Percentiles rank a stretch among this genome's conserved stretches.
phyloP scores from a whole-genome alignment of 345 rosid genomes.

The Eucalyptus coolabah region DNA sequence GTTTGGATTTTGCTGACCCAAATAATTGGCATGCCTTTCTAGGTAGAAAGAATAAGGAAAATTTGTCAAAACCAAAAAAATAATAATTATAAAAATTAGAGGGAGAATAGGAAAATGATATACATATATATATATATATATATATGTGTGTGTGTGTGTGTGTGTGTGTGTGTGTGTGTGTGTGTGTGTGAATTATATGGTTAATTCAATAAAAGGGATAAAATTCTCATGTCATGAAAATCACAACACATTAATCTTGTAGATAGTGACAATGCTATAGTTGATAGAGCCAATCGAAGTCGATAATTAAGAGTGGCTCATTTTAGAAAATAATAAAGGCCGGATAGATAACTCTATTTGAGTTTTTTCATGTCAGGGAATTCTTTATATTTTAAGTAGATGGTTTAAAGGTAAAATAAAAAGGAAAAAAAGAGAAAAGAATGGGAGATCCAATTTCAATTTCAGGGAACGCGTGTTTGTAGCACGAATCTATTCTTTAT shows the following conservation, averaged over 20 bases:
- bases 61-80: background rate
- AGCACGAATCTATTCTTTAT: background rate
- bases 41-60: background rate
- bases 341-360: background rate
- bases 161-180: accelerated
- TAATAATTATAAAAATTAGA: no score
- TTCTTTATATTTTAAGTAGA: background rate
- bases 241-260: background rate
- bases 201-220: background rate
- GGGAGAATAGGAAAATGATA: background rate
- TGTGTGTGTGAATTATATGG: background rate
- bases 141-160: no score
- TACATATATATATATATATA: no score
- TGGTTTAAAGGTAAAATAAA: background rate
- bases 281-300: background rate
- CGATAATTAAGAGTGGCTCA: background rate
- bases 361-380: background rate
- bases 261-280: background rate
- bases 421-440: background rate
- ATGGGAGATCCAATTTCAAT: background rate
- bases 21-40: background rate
- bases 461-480: background rate
- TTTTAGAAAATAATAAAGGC: background rate
- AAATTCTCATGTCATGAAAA: background rate
- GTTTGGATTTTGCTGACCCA: background rate